These are phyloP conservation scores for Kwoniella heveanensis DNA, from an alignment of 768 basidiomycete species.

Conservation along the genomic window DNA sequence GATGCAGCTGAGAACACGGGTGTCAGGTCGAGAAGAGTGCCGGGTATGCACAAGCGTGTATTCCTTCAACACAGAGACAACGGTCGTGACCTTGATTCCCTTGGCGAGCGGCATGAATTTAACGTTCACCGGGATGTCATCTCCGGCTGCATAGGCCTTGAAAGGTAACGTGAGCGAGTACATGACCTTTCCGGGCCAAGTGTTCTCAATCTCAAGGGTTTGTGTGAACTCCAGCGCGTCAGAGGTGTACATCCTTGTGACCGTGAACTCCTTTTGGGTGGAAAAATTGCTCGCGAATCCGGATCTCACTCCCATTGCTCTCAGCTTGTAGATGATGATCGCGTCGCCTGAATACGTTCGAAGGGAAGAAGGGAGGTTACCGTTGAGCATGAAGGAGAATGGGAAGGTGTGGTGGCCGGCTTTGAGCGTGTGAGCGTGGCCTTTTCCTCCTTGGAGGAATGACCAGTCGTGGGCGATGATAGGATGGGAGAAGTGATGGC, in stretches of 20 bases:
- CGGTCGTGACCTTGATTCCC: conserved; percentile 71
- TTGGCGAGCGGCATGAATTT: conserved; percentile 87
- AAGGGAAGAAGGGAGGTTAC: conserved; percentile 78
- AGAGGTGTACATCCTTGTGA: conserved; percentile 72
- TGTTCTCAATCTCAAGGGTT: conserved; percentile 85
- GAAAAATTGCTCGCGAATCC: conserved; percentile 73
- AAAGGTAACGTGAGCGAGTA: conserved; percentile 86
- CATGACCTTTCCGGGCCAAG: conserved; percentile 97
- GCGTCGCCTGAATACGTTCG: conserved; percentile 62
- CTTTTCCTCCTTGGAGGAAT: conserved; percentile 81
- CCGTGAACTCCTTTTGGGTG: conserved; percentile 64
- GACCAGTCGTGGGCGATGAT: conserved; percentile 87
- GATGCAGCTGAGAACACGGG: conserved; percentile 64
- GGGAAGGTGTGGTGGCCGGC: conserved; percentile 93
- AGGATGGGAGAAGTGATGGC: conserved; percentile 58
- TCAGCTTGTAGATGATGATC: conserved; percentile 81
- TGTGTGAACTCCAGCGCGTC: conserved; percentile 95
- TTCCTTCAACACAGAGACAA: conserved; percentile 74
- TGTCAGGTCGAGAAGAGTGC: conserved; percentile 65
- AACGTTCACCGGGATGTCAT: conserved; percentile 74
- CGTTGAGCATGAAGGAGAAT: conserved; percentile 83
- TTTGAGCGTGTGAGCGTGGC: conserved; percentile 82
- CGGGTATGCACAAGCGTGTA: conserved; percentile 65
- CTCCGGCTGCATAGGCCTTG: conserved; percentile 93
- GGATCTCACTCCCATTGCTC: conserved; percentile 76